Percentiles rank a stretch among this genome's conserved stretches.
Conservation (phyloP, 2,329 filamentous ascomycete species). For the Blumeria hordei region DNA sequence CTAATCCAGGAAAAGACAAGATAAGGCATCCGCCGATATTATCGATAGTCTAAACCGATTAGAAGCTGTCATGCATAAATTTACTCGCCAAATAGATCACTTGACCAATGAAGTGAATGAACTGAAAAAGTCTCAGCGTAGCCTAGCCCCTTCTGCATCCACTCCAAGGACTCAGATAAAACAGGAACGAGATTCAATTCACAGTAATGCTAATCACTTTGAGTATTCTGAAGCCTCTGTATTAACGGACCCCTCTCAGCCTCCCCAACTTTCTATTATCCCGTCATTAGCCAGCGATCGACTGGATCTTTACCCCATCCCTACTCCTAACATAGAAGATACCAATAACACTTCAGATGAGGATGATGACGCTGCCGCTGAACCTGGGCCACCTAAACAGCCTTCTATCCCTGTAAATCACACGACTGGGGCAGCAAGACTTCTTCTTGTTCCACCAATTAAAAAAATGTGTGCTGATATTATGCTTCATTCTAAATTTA, state of each 20-base stretch:
- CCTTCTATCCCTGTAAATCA: conserved; percentile 64
- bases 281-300: neutral
- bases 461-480: conserved; percentile 25
- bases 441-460: conserved; percentile 52
- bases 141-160: neutral
- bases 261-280: neutral
- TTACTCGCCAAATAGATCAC: conserved; percentile 1
- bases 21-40: conserved; percentile 36
- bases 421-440: conserved; percentile 66
- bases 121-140: conserved; percentile 1
- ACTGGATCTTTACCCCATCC: neutral
- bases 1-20: conserved; percentile 15
- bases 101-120: conserved; percentile 4
- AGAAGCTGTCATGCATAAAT: conserved; percentile 3
- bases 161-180: neutral
- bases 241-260: neutral
- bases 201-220: neutral
- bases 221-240: neutral
- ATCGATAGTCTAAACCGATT: conserved; percentile 21
- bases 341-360: conserved; percentile 18
- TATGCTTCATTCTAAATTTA: conserved; percentile 25
- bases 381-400: conserved; percentile 28
- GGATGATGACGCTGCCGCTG: conserved; percentile 20
- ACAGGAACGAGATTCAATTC: neutral
- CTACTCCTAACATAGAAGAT: conserved; percentile 16